phyloP scores from a whole-genome alignment of 2,329 filamentous ascomycete genomes.

The Davidsoniella virescens region DNA sequence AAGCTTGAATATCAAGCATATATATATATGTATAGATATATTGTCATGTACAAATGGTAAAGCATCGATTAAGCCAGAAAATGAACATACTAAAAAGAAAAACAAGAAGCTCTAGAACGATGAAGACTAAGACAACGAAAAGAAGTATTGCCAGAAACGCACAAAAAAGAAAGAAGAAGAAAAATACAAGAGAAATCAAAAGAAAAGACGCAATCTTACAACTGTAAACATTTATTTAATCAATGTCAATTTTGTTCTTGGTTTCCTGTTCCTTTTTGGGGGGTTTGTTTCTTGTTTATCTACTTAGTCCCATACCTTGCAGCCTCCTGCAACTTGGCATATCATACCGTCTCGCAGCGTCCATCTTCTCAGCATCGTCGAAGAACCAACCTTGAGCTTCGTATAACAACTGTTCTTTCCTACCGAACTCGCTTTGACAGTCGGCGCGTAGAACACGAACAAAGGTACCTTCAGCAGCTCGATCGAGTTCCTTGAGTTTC shows the following conservation, averaged over 20 bases:
- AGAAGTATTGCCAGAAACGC: neutral
- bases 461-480: constrained; percentile 57
- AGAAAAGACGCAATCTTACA: neutral
- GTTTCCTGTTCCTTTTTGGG: neutral
- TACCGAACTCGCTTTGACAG: constrained; percentile 58
- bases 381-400: constrained; percentile 80
- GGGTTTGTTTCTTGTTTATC: constrained; percentile 11
- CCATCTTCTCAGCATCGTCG: constrained; percentile 64
- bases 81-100: neutral
- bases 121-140: neutral
- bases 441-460: constrained; percentile 48
- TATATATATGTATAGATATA: no score
- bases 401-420: constrained; percentile 51
- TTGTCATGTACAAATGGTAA: no score
- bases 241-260: neutral
- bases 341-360: constrained; percentile 40
- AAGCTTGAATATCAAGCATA: no score
- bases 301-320: constrained; percentile 23
- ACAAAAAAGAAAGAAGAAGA: neutral
- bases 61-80: no score
- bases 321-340: constrained; percentile 38
- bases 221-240: neutral
- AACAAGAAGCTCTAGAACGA: neutral
- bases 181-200: neutral
- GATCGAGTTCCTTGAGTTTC: constrained; percentile 61